Conservation (phyloP, 108 stramenopile genomes). For the Cyclotella kingstonii region DNA sequence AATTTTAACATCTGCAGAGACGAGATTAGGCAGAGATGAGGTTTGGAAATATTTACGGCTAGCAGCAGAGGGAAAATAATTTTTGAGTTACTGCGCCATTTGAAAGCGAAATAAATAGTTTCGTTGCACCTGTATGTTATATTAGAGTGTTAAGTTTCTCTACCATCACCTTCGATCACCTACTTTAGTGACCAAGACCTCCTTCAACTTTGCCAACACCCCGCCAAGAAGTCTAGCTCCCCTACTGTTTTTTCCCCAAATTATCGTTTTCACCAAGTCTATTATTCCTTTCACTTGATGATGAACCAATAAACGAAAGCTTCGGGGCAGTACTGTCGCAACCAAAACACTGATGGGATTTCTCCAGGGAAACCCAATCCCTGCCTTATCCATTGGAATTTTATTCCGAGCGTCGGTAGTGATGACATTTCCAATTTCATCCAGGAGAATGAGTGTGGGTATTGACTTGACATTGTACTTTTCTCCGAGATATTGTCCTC, state of each 20-base stretch:
- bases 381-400: constrained; percentile 81
- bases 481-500: constrained; percentile 64
- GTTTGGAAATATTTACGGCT: constrained; percentile 77
- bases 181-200: neutral
- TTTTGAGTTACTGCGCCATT: neutral
- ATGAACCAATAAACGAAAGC: constrained; percentile 71
- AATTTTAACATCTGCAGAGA: constrained; percentile 77
- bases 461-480: constrained; percentile 85
- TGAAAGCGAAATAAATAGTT: neutral
- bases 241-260: constrained; percentile 5
- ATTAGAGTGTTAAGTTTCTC: neutral
- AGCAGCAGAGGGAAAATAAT: constrained; percentile 30
- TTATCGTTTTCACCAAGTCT: constrained; percentile 21
- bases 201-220: constrained; percentile 11
- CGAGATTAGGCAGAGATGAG: constrained; percentile 81
- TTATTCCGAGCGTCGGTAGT: constrained; percentile 77
- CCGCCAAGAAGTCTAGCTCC: constrained; percentile 11
- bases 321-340: constrained; percentile 65
- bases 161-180: constrained; percentile 1
- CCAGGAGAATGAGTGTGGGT: constrained; percentile 78
- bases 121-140: neutral
- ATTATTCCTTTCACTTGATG: constrained; percentile 51
- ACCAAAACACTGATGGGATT: constrained; percentile 68
- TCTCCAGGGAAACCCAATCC: constrained; percentile 89
- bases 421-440: constrained; percentile 86